phyloP scores from a whole-genome alignment of 331 rosid species.

The Ulmus americana region DNA sequence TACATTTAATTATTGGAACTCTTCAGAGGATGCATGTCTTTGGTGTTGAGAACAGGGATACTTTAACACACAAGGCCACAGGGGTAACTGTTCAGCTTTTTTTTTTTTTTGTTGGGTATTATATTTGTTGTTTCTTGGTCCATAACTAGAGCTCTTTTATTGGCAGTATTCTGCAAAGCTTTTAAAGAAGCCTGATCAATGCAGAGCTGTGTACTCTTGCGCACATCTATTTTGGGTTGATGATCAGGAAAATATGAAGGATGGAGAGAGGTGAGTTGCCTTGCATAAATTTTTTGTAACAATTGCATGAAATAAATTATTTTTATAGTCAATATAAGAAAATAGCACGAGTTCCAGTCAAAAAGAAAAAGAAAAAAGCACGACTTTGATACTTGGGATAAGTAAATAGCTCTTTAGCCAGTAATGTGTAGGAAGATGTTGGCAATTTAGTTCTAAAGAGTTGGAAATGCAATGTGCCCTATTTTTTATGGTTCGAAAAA shows the following conservation, averaged over 20 bases:
- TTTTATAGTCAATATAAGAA: too few relatives aligned
- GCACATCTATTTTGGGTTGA: constrained; percentile 97
- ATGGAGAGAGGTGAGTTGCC: constrained; percentile 86
- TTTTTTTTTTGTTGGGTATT: background rate
- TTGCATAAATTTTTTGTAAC: background rate
- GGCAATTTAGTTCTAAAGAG: too few relatives aligned
- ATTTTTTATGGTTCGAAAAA: too few relatives aligned
- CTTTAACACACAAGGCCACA: constrained; percentile 98
- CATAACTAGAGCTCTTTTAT: too few relatives aligned
- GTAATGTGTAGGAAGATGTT: too few relatives aligned
- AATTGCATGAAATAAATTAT: too few relatives aligned
- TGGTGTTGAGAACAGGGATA: constrained; percentile 97
- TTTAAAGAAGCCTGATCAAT: constrained; percentile 94
- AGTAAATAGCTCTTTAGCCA: too few relatives aligned
- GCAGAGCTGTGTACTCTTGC: constrained; percentile 94
- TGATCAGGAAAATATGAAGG: constrained; percentile 85
- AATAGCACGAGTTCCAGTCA: too few relatives aligned
- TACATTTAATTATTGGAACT: constrained; percentile 91
- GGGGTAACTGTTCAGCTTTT: constrained; percentile 57
- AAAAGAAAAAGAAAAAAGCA: too few relatives aligned
- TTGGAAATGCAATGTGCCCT: too few relatives aligned
- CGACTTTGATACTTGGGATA: too few relatives aligned
- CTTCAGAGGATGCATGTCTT: constrained; percentile 98
- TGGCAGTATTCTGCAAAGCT: constrained; percentile 93
- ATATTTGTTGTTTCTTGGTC: background rate